A percentile compares a stretch with the other conserved stretches of the same genome.
Evolutionary conservation across 257 asterid genomes (phyloP).

Genomic region (Fraxinus anomala): DNA sequence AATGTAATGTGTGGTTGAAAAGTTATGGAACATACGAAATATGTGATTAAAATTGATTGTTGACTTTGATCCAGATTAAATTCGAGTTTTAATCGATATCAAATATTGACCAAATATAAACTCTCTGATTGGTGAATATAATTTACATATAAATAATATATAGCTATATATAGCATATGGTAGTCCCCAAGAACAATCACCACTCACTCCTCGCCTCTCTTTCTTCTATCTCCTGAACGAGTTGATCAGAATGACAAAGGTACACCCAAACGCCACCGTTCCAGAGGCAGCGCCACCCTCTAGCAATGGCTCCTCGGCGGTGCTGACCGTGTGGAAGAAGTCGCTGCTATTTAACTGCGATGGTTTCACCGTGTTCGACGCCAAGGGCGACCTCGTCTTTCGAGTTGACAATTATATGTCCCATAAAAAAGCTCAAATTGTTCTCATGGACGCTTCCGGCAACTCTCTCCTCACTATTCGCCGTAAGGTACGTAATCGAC

Average conservation of each 20-base stretch:
- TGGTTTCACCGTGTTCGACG: conserved; percentile 76
- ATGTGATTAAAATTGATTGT: no score
- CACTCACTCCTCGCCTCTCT: background rate
- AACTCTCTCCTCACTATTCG: conserved; percentile 65
- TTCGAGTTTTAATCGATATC: no score
- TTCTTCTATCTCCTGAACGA: background rate
- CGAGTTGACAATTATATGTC: conserved; percentile 74
- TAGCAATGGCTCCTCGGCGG: conserved; percentile 24
- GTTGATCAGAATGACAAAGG: conserved; percentile 45
- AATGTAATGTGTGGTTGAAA: no score
- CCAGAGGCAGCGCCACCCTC: conserved; percentile 4
- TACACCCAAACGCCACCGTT: conserved; percentile 48
- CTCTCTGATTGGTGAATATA: background rate
- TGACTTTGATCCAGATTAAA: no score
- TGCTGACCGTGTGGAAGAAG: conserved; percentile 80
- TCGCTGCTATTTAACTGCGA: conserved; percentile 67
- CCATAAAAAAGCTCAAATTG: conserved; percentile 41
- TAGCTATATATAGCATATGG: conserved; percentile 11
- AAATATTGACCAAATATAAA: background rate
- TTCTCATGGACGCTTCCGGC: conserved; percentile 74
- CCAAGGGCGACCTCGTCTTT: conserved; percentile 56
- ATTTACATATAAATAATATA: no score
- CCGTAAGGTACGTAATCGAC: conserved; percentile 49
- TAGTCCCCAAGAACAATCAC: background rate
- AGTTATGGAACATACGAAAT: no score